Evolutionary conservation across 1,139 yeast species (phyloP), one percentile per base, ranked within the genome.

Genomic region (Debaryomyces nepalensis): DNA sequence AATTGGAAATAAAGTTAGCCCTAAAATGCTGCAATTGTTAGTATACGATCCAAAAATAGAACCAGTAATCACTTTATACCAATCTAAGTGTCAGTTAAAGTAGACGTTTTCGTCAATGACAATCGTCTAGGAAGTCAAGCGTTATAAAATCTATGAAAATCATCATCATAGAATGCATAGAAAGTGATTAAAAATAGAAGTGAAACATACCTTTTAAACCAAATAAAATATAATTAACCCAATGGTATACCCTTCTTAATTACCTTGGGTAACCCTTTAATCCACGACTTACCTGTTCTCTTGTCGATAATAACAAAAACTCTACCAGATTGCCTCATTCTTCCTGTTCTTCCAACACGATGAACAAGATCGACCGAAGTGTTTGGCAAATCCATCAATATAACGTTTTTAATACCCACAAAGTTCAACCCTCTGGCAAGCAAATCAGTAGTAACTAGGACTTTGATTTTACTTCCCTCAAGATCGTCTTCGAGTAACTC

Each of bases 311-410:
- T 81, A 54, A 91, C 70, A 53, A 89, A 84, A 2, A 88, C 97
- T 48, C 97, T 75, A 12, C 99, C 99, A 33, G 85, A 75, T 58
- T 87, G 90, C 41, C 86, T 87, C 85, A 90, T 85, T 58, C 99
- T 73, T 4, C 97, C 98, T 0, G 98, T 93, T 65, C 99, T 78
- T 2, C 99, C 99, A 4, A 90, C 84, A 48, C 99, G 73, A 59
- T 93, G 99, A 15, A 93, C 81, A 45, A 93, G 72, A 63, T 91
- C 99, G 22, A 88, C 84, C 0, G 97, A 80, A 6, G 86, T 83
- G 43, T 79, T 75, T 4, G 99, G 99, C 38, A 90, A 78, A 57
- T 93, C 98, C 68, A 85, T 84, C 40, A 93, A 67, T 27, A 93
- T 75, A 14, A 93, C 89, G 54, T 90, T 90, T 51, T 90, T 78